These are phyloP conservation scores for Podaxis pistillaris DNA, from an alignment of 768 basidiomycete genomes.

Conservation along the genomic window DNA sequence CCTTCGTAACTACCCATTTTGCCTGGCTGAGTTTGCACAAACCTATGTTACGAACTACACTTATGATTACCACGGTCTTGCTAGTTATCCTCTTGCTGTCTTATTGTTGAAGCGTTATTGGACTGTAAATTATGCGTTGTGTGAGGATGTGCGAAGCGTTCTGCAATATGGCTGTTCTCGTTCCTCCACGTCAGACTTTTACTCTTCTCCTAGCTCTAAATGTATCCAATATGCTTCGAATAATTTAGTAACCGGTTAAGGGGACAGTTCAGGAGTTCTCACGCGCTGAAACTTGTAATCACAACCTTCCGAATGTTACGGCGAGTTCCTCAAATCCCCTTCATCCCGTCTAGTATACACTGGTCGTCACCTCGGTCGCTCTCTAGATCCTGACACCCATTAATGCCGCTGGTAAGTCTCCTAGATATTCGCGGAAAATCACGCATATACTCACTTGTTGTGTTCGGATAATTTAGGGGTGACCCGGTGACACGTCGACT, in stretches of 20 bases:
- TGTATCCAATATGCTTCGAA: background rate
- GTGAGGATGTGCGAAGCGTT: background rate
- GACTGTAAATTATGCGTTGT: background rate
- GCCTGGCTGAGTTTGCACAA: background rate
- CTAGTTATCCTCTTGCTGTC: constrained; percentile 12
- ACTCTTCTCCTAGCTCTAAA: background rate
- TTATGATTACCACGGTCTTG: constrained; percentile 11
- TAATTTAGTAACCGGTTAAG: background rate
- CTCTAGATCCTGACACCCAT: background rate
- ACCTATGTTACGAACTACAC: constrained; percentile 13
- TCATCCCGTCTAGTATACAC: background rate
- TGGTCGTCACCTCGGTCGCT: background rate
- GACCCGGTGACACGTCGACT: constrained; percentile 14
- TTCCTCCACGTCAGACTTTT: background rate
- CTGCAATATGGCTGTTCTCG: background rate
- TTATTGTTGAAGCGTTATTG: constrained; percentile 2
- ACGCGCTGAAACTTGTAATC: constrained; percentile 1
- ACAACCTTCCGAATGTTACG: constrained; percentile 1
- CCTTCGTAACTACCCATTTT: background rate
- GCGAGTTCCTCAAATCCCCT: background rate
- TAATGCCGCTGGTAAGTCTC: constrained; percentile 2
- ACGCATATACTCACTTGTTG: background rate
- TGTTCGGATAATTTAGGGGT: background rate
- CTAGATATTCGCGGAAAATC: background rate
- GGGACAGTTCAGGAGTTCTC: constrained; percentile 4